A percentile compares a stretch with the other conserved stretches of the same genome.
Evolutionary conservation across 2,329 filamentous ascomycete species (phyloP).

Genomic region (Dactylellina haptotyla): DNA sequence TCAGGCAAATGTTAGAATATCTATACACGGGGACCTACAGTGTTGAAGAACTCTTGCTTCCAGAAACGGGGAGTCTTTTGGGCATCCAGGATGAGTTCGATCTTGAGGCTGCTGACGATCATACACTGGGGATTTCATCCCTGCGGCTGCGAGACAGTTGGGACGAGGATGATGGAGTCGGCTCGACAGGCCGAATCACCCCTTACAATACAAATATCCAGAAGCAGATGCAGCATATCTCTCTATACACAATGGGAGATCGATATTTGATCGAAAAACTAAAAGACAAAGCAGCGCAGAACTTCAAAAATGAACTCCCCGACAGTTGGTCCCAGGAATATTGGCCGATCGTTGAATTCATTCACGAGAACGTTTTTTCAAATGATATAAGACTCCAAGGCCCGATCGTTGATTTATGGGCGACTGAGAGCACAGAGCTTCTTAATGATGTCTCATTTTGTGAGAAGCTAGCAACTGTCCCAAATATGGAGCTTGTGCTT

Average conservation of each 20-base stretch:
- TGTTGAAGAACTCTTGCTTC: neutral
- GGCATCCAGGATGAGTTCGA: neutral
- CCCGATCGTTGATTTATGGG: conserved; percentile 25
- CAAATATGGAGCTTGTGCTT: conserved; percentile 12
- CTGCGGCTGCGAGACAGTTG: too few species aligned
- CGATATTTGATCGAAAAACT: conserved; percentile 23
- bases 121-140: too few species aligned
- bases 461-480: neutral
- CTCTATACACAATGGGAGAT: conserved; percentile 29
- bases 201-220: neutral
- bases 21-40: conserved; percentile 25
- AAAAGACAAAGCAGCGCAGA: conserved; percentile 2
- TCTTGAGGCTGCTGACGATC: too few species aligned
- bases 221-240: neutral
- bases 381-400: neutral
- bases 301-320: neutral
- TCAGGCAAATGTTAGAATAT: conserved; percentile 24
- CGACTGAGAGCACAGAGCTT: conserved; percentile 10
- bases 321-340: neutral
- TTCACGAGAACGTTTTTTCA: neutral
- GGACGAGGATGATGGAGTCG: neutral
- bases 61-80: neutral
- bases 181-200: neutral
- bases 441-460: neutral
- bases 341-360: conserved; percentile 2